Evolutionary conservation across 495 filamentous ascomycete species (phyloP).

Genomic region (Lepraria neglecta): DNA sequence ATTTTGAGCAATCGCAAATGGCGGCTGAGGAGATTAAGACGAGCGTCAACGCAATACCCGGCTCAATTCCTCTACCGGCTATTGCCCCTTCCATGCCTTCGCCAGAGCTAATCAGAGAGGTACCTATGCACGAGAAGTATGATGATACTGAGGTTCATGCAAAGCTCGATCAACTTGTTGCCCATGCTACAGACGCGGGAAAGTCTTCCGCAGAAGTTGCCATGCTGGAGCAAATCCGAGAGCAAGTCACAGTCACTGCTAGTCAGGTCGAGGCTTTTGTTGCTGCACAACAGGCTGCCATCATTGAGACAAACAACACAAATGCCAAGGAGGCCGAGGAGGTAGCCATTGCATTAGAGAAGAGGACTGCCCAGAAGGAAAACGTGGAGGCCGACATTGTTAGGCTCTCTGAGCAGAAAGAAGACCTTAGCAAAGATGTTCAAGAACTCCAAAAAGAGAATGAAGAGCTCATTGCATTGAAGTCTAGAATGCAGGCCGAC

Average conservation of each 20-base stretch:
- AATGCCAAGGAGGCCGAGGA: conserved; percentile 79
- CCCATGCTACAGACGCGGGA: conserved; percentile 44
- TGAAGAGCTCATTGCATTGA: conserved; percentile 65
- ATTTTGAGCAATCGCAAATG: conserved; percentile 61
- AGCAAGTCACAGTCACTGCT: conserved; percentile 80
- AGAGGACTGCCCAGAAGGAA: conserved; percentile 68
- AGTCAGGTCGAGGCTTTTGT: conserved; percentile 83
- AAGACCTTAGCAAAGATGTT: conserved; percentile 53
- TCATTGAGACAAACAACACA: conserved; percentile 70
- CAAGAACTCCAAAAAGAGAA: conserved; percentile 57
- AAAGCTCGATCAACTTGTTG: conserved; percentile 80
- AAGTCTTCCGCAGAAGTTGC: conserved; percentile 56
- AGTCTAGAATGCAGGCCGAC: conserved; percentile 70
- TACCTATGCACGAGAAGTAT: conserved; percentile 43
- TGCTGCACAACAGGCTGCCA: conserved; percentile 66
- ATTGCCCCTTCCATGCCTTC: conserved; percentile 34
- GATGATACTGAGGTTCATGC: conserved; percentile 68
- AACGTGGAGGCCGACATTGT: conserved; percentile 67
- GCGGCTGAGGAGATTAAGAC: conserved; percentile 46
- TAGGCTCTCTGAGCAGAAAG: conserved; percentile 58
- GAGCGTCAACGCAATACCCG: conserved; percentile 49
- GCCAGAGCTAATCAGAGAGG: conserved; percentile 37
- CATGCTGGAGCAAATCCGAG: conserved; percentile 81
- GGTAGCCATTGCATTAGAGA: conserved; percentile 71
- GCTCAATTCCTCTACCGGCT: conserved; percentile 46